Conservation (phyloP, 163 green algal genomes). For the Scenedesmus sp. region DNA sequence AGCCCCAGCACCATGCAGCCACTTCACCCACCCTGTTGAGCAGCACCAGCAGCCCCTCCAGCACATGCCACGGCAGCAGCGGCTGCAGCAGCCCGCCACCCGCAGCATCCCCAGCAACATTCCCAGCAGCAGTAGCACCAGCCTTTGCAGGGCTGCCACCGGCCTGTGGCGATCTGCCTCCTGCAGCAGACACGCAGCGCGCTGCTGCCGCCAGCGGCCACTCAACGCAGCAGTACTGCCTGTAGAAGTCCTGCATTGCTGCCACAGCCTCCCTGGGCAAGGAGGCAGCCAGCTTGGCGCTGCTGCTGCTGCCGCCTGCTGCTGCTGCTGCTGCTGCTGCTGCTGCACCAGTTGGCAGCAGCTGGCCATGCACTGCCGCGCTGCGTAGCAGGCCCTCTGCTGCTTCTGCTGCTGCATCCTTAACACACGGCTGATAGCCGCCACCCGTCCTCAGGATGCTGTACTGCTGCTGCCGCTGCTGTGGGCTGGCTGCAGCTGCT, state of each 20-base stretch:
- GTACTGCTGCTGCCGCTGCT: constrained; percentile 21
- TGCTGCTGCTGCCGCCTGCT: background rate
- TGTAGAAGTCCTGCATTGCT: constrained; percentile 13
- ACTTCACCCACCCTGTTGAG: background rate
- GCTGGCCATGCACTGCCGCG: background rate
- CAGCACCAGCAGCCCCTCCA: background rate
- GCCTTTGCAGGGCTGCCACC: background rate
- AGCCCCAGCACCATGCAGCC: background rate
- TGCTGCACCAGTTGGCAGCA: background rate
- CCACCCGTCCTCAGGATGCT: background rate
- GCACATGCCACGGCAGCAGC: background rate
- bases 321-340: background rate
- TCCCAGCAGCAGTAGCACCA: background rate
- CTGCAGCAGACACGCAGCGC: background rate
- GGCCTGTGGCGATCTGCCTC: background rate
- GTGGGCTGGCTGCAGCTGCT: background rate
- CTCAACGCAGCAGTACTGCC: constrained; percentile 20
- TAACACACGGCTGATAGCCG: background rate
- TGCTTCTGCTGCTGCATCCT: background rate
- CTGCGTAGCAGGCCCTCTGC: background rate
- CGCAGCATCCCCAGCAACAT: background rate
- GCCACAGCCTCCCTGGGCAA: background rate
- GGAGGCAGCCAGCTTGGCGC: background rate
- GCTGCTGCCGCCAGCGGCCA: background rate
- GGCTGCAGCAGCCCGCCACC: background rate